Conservation (phyloP, 1,284 basidiomycete genomes). For the Irpex lacteus region DNA sequence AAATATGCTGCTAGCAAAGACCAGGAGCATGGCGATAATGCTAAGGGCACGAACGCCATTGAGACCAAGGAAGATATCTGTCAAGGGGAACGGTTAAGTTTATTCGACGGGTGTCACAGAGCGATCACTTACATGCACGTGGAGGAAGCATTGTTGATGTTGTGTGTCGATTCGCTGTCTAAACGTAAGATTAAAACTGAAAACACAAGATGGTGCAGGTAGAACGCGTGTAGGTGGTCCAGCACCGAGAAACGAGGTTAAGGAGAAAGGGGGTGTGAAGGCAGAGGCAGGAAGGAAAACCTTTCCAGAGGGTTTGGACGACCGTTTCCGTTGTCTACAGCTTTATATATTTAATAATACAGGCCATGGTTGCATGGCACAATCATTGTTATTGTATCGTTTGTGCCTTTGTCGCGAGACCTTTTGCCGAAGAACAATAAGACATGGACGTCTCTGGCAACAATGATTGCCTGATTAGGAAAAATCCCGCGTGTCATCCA, state of each 20-base stretch:
- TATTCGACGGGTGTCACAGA: not conserved
- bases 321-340: not conserved
- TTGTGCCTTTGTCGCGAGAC: conserved; percentile 7
- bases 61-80: conserved; percentile 76
- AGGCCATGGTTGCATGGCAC: not conserved
- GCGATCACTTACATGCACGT: conserved; percentile 35
- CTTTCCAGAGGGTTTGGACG: not conserved
- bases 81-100: not conserved
- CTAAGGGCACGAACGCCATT: conserved; percentile 78
- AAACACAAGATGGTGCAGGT: not conserved
- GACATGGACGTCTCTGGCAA: not conserved
- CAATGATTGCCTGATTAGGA: not conserved
- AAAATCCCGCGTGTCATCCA: not conserved
- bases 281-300: conserved; percentile 1
- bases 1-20: conserved; percentile 80
- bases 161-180: conserved; percentile 1
- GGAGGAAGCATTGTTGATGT: conserved; percentile 31
- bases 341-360: conserved; percentile 8
- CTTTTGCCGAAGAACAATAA: conserved; percentile 10
- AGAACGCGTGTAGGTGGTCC: conserved; percentile 18
- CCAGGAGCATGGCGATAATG: conserved; percentile 74
- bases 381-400: conserved; percentile 6
- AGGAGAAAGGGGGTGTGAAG: not conserved
- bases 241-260: conserved; percentile 19
- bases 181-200: not conserved